Evolutionary conservation across 2,329 filamentous ascomycete species (phyloP).

Genomic region (Bertia moriformis): DNA sequence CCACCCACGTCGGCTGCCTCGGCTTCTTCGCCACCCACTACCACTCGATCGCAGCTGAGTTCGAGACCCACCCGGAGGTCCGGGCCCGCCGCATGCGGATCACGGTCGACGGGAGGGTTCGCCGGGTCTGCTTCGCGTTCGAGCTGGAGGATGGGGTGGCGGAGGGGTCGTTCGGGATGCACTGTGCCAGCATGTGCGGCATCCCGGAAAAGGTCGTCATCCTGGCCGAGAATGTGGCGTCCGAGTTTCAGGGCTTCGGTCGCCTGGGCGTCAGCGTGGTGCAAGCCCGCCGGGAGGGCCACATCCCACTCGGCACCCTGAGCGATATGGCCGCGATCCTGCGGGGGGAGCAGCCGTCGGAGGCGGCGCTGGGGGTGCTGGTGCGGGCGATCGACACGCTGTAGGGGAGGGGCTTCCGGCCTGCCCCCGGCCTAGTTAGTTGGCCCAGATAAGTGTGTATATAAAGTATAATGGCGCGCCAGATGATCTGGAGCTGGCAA

Average conservation of each 20-base stretch:
- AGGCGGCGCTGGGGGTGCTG: neutral
- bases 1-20: conserved; percentile 78
- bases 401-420: no score
- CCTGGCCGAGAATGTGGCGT: conserved; percentile 73
- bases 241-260: conserved; percentile 89
- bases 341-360: neutral
- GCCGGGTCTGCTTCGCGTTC: conserved; percentile 91
- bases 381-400: neutral
- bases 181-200: conserved; percentile 95
- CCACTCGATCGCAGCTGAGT: conserved; percentile 83
- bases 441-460: no score
- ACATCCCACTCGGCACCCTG: conserved; percentile 70
- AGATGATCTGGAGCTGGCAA: no score
- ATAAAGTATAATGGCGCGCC: no score
- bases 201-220: conserved; percentile 76
- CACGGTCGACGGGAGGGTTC: conserved; percentile 69
- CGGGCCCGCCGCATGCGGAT: conserved; percentile 82
- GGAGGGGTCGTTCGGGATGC: conserved; percentile 98
- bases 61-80: conserved; percentile 78
- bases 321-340: conserved; percentile 53
- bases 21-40: conserved; percentile 98
- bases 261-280: conserved; percentile 78
- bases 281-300: conserved; percentile 61
- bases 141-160: conserved; percentile 85
- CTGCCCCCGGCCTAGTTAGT: no score